Conservation (phyloP, 116 monocot species). For the Zostera marina region DNA sequence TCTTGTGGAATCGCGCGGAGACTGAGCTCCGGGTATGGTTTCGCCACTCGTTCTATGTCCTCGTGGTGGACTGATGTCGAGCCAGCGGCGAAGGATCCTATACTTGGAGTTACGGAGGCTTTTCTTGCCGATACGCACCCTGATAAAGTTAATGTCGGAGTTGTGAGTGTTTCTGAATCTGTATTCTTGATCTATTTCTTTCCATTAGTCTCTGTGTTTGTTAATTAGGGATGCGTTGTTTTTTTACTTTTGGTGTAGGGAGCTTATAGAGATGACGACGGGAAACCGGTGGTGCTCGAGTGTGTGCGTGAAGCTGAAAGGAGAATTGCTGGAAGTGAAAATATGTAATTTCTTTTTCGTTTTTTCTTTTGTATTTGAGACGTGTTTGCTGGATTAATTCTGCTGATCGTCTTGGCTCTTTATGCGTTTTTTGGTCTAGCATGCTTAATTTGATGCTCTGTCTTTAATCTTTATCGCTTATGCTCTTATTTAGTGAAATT, state of each 20-base stretch:
- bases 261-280: constrained; percentile 91
- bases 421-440: background rate
- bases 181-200: background rate
- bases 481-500: background rate
- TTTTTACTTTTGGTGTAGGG: constrained; percentile 28
- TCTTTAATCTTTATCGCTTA: background rate
- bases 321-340: constrained; percentile 62
- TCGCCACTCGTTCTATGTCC: constrained; percentile 25
- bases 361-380: constrained; percentile 5
- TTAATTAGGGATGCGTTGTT: background rate
- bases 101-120: constrained; percentile 97
- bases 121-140: constrained; percentile 84
- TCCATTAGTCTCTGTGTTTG: background rate
- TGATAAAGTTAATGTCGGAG: constrained; percentile 89
- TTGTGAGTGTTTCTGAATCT: constrained; percentile 33
- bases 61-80: constrained; percentile 65
- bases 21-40: background rate
- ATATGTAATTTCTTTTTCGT: constrained; percentile 39
- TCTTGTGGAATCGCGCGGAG: background rate
- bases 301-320: constrained; percentile 88
- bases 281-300: constrained; percentile 91
- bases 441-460: background rate
- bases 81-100: constrained; percentile 86
- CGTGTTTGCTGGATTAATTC: background rate
- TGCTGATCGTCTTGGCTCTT: background rate